Conservation (phyloP, 2,329 filamentous ascomycete genomes). For the Calonectria pseudoturangicola region DNA sequence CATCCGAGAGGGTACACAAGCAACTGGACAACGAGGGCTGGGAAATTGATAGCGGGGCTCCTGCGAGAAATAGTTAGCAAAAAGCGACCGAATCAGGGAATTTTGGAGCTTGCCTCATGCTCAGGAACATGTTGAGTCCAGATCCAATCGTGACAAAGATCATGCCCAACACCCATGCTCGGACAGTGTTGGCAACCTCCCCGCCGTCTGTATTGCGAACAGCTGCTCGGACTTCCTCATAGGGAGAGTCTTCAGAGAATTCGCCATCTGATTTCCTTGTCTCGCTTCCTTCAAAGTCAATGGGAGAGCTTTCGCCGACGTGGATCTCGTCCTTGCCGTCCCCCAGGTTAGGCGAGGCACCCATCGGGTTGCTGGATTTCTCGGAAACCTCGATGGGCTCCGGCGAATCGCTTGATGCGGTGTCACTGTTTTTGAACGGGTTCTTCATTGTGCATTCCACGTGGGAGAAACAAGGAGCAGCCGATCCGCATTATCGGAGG, state of each 20-base stretch:
- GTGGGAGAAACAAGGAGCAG: neutral
- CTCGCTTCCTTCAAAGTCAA: slow-evolving; percentile 33
- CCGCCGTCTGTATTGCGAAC: slow-evolving; percentile 66
- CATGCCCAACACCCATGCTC: slow-evolving; percentile 67
- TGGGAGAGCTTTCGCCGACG: neutral
- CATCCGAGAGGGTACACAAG: slow-evolving; percentile 66
- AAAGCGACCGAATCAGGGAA: neutral
- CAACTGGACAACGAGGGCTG: slow-evolving; percentile 62
- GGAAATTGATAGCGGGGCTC: slow-evolving; percentile 62
- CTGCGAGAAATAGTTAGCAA: neutral
- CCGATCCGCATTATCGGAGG: neutral
- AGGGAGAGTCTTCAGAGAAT: slow-evolving; percentile 39
- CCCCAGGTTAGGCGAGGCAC: neutral
- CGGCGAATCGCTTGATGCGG: slow-evolving; percentile 7
- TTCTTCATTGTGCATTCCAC: slow-evolving; percentile 35
- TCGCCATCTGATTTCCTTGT: slow-evolving; percentile 27
- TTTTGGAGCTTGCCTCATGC: slow-evolving; percentile 59
- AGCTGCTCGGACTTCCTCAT: slow-evolving; percentile 49
- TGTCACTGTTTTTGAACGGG: slow-evolving; percentile 17
- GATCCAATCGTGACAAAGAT: slow-evolving; percentile 67
- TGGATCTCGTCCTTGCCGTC: slow-evolving; percentile 3
- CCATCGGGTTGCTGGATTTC: neutral
- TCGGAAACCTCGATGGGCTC: slow-evolving; percentile 24
- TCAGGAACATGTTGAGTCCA: slow-evolving; percentile 68
- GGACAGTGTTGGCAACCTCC: slow-evolving; percentile 60